Evolutionary conservation across 2,329 filamentous ascomycete species (phyloP).

Genomic region (Didymella arachidicola): DNA sequence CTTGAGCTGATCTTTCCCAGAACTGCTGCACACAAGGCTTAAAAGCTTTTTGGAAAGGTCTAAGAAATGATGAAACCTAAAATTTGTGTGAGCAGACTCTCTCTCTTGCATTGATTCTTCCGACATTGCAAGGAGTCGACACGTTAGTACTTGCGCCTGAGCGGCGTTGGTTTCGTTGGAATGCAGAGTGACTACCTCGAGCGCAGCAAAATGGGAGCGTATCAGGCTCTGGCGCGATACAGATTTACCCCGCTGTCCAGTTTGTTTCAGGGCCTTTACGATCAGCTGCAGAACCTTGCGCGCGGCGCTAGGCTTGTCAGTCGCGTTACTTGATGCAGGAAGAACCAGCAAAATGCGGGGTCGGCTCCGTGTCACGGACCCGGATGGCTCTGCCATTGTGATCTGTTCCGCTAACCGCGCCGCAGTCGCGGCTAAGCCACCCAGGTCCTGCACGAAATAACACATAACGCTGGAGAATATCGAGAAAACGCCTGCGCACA

Average conservation of each 20-base stretch:
- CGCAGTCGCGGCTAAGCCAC: background rate
- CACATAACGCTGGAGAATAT: background rate
- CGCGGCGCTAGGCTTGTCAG: background rate
- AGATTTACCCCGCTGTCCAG: background rate
- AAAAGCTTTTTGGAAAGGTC: slow-evolving; percentile 18
- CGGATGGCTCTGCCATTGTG: background rate
- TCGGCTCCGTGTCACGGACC: background rate
- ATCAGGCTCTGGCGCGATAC: background rate
- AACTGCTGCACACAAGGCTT: slow-evolving; percentile 7
- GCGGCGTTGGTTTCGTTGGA: background rate
- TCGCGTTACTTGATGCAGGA: background rate
- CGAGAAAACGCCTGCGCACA: background rate
- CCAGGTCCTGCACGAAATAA: background rate
- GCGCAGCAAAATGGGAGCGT: background rate
- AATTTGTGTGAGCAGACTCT: background rate
- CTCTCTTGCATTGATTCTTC: slow-evolving; percentile 1
- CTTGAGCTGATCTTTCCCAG: background rate
- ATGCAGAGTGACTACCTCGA: background rate
- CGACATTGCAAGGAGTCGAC: background rate
- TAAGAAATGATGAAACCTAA: slow-evolving; percentile 21
- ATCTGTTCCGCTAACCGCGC: background rate
- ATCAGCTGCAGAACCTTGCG: background rate
- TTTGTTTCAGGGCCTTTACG: background rate
- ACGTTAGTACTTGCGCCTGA: background rate
- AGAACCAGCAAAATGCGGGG: background rate